Base-by-base conservation (phyloP, 441 rosid genomes). In the Adansonia rubrostipa region DNA sequence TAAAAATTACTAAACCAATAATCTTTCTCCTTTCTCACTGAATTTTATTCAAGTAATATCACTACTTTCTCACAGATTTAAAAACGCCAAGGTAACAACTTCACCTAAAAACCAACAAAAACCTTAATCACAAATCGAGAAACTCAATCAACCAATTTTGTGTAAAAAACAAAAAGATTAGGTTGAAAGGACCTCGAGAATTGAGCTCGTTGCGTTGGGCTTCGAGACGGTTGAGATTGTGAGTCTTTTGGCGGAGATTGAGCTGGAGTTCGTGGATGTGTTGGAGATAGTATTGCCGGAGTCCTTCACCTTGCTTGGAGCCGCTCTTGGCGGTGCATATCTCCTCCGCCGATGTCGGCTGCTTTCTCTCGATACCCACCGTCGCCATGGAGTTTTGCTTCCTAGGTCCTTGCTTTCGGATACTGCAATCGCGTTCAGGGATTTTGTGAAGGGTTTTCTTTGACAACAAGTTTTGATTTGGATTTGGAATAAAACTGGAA, bases 161-260 rank as follows among this genome's bases (percentile, higher is more conserved):
- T 36, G 42, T 5, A 33, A 0, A 0, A 62, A 24, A 9, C 1
- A 24, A 24, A 11, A 53, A 53, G 8, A 79, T 28, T 36, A 61
- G 58, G 62, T 47, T 58, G 61, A 17, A 54, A 10, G 54, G 6
- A 92, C 98, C 99, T 76, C 90, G 74, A 20, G 98, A 91, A 84
- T 96, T 96, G 83, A 94, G 93, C 53, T 92, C 97, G 74, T 96
- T 96, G 22, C 98, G 91, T 82, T 92, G 99, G 56, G 99, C 99
- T 82, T 96, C 97, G 14, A 96, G 97, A 42, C 98, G 97, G 86
- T 96, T 94, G 79, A 96, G 98, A 78, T 96, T 92, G 85, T 92
- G 89, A 64, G 86, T 79, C 80, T 92, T 92, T 78, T 90, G 96
- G 2, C 98, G 92, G 73, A 89, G 91, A 78, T 54, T 92, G 19